phyloP scores from a whole-genome alignment of 2,329 filamentous ascomycete genomes.

The Exophiala bonariae region DNA sequence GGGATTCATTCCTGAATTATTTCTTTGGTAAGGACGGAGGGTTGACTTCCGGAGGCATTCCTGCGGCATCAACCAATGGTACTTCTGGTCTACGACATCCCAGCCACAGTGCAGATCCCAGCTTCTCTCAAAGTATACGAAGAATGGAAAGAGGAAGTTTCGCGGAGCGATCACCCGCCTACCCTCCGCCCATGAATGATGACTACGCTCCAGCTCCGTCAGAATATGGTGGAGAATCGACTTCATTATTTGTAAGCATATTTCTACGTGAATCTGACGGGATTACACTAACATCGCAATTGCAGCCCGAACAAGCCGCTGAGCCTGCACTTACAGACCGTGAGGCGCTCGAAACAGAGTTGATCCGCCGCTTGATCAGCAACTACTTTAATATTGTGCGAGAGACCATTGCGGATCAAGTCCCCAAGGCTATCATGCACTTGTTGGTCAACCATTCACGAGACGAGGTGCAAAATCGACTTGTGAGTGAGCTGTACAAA shows the following conservation, averaged over 20 bases:
- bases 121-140: conserved; percentile 79
- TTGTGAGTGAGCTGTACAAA: conserved; percentile 94
- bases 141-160: conserved; percentile 51
- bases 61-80: conserved; percentile 42
- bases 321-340: conserved; percentile 92
- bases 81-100: conserved; percentile 61
- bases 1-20: conserved; percentile 95
- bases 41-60: conserved; percentile 43
- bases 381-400: conserved; percentile 99
- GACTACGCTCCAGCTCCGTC: conserved; percentile 36
- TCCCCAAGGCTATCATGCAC: conserved; percentile 98
- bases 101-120: conserved; percentile 76
- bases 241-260: conserved; percentile 49
- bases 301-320: conserved; percentile 47
- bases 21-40: conserved; percentile 95
- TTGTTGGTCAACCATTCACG: conserved; percentile 97
- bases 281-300: conserved; percentile 2
- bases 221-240: conserved; percentile 44
- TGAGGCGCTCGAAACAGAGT: conserved; percentile 94
- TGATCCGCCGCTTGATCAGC: conserved; percentile 93
- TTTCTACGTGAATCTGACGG: not conserved
- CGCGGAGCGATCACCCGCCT: conserved; percentile 38
- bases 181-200: conserved; percentile 45
- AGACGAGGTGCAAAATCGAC: conserved; percentile 93
- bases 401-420: conserved; percentile 97